Conservation (phyloP, 225 moss, liverwort and hornwort species). For the Rhytidiadelphus loreus region DNA sequence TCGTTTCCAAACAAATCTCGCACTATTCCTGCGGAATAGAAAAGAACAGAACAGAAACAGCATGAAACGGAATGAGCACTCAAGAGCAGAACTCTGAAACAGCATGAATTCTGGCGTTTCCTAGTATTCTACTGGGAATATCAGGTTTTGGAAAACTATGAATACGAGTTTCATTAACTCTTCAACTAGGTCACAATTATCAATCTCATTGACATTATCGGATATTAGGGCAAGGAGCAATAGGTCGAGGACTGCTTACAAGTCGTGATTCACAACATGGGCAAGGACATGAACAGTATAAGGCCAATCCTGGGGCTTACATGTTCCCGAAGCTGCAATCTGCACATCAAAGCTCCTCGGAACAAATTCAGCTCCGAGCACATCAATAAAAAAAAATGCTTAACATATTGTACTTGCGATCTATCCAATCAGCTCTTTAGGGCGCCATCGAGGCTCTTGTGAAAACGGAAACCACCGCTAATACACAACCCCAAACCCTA, state of each 20-base stretch:
- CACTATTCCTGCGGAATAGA: constrained; percentile 50
- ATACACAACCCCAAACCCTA: neutral
- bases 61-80: neutral
- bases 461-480: neutral
- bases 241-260: constrained; percentile 44
- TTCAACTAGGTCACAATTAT: neutral
- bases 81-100: neutral
- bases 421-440: neutral
- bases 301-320: constrained; percentile 80
- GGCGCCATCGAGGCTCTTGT: neutral
- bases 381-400: neutral
- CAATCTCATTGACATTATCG: neutral
- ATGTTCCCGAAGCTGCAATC: constrained; percentile 67
- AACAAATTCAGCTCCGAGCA: neutral
- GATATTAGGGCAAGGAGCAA: neutral
- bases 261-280: constrained; percentile 76
- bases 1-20: constrained; percentile 92
- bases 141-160: neutral
- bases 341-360: constrained; percentile 9
- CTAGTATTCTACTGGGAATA: neutral
- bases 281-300: constrained; percentile 77
- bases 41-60: neutral
- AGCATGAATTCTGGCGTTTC: neutral
- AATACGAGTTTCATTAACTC: neutral
- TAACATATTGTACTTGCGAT: neutral